These are phyloP conservation scores for Aquilaria malaccensis DNA, from an alignment of 345 rosid genomes.

Conservation along the genomic window DNA sequence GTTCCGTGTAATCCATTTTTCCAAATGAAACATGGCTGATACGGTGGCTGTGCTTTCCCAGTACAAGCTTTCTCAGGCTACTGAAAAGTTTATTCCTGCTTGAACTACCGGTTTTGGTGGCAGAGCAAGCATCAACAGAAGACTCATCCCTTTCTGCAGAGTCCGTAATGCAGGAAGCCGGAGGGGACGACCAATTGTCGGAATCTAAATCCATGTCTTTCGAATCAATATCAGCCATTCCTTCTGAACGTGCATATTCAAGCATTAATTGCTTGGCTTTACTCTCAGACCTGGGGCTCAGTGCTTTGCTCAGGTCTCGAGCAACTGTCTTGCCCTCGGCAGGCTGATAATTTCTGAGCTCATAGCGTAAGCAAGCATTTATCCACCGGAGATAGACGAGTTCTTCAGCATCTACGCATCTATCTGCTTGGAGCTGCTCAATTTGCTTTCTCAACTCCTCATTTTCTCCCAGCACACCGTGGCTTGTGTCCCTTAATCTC, in stretches of 20 bases:
- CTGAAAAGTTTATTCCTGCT: conserved; percentile 47
- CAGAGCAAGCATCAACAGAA: conserved; percentile 31
- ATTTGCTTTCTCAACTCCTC: conserved; percentile 43
- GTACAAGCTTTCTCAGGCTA: conserved; percentile 56
- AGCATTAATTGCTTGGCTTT: conserved; percentile 77
- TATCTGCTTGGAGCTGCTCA: conserved; percentile 61
- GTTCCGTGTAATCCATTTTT: conserved; percentile 28
- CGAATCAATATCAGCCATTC: conserved; percentile 29
- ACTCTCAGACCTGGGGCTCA: conserved; percentile 74
- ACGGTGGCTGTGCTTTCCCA: conserved; percentile 48
- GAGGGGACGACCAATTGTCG: conserved; percentile 61
- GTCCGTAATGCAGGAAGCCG: conserved; percentile 44
- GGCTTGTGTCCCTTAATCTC: conserved; percentile 36
- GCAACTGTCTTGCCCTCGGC: conserved; percentile 64
- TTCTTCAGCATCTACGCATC: conserved; percentile 67
- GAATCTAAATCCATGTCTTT: conserved; percentile 32
- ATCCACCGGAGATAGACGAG: conserved; percentile 86
- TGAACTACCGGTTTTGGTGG: conserved; percentile 22
- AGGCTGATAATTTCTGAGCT: conserved; percentile 67
- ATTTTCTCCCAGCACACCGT: conserved; percentile 44
- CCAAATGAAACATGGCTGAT: conserved; percentile 23
- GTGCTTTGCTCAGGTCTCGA: conserved; percentile 70
- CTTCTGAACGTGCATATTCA: conserved; percentile 61
- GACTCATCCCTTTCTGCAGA: conserved; percentile 45
- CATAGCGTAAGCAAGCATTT: conserved; percentile 83